Conservation (phyloP, 805 yeast genomes). For the Cyberlindnera samutprakarnensis region DNA sequence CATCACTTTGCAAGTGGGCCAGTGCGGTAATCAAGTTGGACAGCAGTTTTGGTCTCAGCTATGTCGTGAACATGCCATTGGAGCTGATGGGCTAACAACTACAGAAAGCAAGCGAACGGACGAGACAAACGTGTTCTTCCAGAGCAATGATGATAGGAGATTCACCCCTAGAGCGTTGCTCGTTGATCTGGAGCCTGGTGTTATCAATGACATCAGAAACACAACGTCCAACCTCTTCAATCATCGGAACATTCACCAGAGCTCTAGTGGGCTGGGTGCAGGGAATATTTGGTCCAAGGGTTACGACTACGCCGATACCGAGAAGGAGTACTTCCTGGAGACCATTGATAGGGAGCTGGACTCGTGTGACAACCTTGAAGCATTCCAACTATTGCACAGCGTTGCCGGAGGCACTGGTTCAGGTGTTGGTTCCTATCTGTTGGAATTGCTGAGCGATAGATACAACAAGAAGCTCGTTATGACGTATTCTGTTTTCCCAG, state of each 20-base stretch:
- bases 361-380: constrained; percentile 81
- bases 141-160: constrained; percentile 61
- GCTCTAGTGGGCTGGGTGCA: constrained; percentile 85
- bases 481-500: constrained; percentile 84
- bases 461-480: constrained; percentile 77
- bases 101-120: constrained; percentile 40
- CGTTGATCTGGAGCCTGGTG: constrained; percentile 87
- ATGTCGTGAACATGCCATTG: constrained; percentile 80
- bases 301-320: constrained; percentile 60
- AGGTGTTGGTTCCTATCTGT: constrained; percentile 79
- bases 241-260: constrained; percentile 72
- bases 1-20: constrained; percentile 34
- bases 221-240: constrained; percentile 61
- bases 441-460: constrained; percentile 74
- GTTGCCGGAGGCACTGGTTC: constrained; percentile 99
- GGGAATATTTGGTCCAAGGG: constrained; percentile 97
- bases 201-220: constrained; percentile 55
- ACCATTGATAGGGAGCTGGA: constrained; percentile 87
- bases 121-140: constrained; percentile 78
- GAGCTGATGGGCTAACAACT: constrained; percentile 26
- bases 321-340: constrained; percentile 69
- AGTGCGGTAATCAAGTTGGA: constrained; percentile 96
- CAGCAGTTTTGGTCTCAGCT: constrained; percentile 88
- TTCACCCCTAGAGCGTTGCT: constrained; percentile 86
- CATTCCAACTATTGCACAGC: constrained; percentile 86